Evolutionary conservation across 179 eudicot species (phyloP).

Genomic region (Monotropa hypopitys): DNA sequence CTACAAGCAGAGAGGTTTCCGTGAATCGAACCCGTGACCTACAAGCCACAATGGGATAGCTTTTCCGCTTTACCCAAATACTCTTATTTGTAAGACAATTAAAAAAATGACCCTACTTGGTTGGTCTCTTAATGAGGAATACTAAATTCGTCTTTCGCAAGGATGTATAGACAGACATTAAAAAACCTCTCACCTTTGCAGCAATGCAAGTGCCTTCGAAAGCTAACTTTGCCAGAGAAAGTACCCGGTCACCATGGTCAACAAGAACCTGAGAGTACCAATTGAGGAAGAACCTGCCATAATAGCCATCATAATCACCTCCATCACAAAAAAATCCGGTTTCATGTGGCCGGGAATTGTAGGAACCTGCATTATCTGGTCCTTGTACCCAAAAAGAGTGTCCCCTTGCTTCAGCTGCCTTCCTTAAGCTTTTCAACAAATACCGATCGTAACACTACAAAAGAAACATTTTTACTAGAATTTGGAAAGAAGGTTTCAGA

Average conservation of each 20-base stretch:
- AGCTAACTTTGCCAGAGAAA: constrained; percentile 68
- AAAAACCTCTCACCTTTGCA: constrained; percentile 47
- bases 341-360: constrained; percentile 83
- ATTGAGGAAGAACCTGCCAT: constrained; percentile 83
- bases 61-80: neutral
- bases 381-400: constrained; percentile 78
- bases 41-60: no score
- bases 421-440: constrained; percentile 64
- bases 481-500: constrained; percentile 1
- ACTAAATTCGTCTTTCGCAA: neutral
- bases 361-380: constrained; percentile 86
- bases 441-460: constrained; percentile 90
- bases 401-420: constrained; percentile 78
- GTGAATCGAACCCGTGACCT: no score
- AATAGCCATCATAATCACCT: constrained; percentile 85
- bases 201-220: constrained; percentile 83
- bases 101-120: neutral
- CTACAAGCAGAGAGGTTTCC: no score
- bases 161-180: neutral
- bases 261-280: constrained; percentile 87
- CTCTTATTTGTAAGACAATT: neutral
- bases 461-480: neutral
- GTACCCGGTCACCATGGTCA: constrained; percentile 79
- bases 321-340: constrained; percentile 93
- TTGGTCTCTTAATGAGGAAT: neutral